phyloP scores from a whole-genome alignment of 2,329 filamentous ascomycete genomes.

The Sporothrix sp. region DNA sequence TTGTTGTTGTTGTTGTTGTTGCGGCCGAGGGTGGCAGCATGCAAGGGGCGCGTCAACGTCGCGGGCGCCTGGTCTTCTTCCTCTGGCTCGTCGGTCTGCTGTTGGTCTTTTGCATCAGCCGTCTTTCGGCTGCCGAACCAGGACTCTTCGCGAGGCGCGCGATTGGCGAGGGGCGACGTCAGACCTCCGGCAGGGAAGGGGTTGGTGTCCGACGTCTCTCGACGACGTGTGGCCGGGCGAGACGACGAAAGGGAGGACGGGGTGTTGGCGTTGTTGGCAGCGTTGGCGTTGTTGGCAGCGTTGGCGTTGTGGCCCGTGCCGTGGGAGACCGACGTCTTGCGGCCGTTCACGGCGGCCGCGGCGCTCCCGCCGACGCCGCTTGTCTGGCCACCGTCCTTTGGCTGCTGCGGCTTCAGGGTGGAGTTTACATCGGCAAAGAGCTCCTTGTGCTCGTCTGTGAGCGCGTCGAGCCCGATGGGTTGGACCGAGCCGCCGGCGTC shows the following conservation, averaged over 20 bases:
- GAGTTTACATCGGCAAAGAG: conserved; percentile 88
- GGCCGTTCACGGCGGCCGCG: conserved; percentile 43
- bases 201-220: conserved; percentile 68
- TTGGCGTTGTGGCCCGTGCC: conserved; percentile 52
- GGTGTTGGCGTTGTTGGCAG: conserved; percentile 39
- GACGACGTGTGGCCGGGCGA: conserved; percentile 67
- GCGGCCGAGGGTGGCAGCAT: conserved; percentile 42
- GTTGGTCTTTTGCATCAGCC: conserved; percentile 42
- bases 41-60: conserved; percentile 25
- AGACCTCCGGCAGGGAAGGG: conserved; percentile 44
- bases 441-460: conserved; percentile 54
- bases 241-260: conserved; percentile 62
- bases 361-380: conserved; percentile 24
- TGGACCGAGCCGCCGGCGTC: conserved; percentile 59
- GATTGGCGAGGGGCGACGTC: conserved; percentile 51
- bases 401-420: conserved; percentile 73
- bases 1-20: no score
- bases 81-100: conserved; percentile 42
- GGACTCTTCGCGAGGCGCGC: conserved; percentile 53
- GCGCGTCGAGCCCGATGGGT: conserved; percentile 63
- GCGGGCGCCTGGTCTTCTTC: conserved; percentile 35
- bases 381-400: conserved; percentile 56
- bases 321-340: conserved; percentile 77
- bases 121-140: conserved; percentile 46
- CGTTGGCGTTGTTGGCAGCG: conserved; percentile 15